Percentiles rank a stretch among this genome's conserved stretches.
Evolutionary conservation across 139 green algal genomes (phyloP).

Genomic region (Picochlorum sp.): DNA sequence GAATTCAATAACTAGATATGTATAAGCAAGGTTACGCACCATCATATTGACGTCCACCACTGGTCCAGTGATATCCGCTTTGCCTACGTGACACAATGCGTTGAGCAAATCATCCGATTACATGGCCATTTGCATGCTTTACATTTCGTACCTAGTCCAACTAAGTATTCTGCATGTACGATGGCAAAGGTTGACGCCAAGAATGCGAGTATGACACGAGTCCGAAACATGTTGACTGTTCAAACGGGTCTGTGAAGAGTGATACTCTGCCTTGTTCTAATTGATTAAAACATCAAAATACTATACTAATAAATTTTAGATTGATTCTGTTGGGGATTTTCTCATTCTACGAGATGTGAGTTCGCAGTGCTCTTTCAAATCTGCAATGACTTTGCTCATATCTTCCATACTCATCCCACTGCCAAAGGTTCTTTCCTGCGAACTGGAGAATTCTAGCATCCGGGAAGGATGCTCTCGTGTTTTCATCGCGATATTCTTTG

Average conservation of each 20-base stretch:
- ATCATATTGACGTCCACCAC: conserved; percentile 78
- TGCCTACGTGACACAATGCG: conserved; percentile 31
- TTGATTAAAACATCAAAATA: too few species aligned
- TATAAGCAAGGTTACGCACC: conserved; percentile 29
- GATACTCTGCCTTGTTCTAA: background rate
- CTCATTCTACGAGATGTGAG: too few species aligned
- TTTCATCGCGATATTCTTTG: conserved; percentile 1
- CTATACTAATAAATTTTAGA: too few species aligned
- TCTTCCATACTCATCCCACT: conserved; percentile 28
- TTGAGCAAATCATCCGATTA: too few species aligned
- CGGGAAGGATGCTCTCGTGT: background rate
- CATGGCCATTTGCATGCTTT: background rate
- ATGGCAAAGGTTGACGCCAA: background rate
- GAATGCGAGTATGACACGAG: too few species aligned
- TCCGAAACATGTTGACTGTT: background rate
- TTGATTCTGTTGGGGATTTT: too few species aligned
- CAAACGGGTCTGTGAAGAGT: background rate
- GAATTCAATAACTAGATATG: too few species aligned
- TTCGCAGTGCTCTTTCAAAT: conserved; percentile 14
- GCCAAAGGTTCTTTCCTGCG: conserved; percentile 3
- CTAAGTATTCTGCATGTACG: background rate
- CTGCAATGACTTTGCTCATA: conserved; percentile 20
- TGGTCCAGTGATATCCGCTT: conserved; percentile 67
- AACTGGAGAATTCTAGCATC: background rate
- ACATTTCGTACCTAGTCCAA: background rate